Conservation (phyloP, 2,329 filamentous ascomycete genomes). For the Ilyonectria destructans region DNA sequence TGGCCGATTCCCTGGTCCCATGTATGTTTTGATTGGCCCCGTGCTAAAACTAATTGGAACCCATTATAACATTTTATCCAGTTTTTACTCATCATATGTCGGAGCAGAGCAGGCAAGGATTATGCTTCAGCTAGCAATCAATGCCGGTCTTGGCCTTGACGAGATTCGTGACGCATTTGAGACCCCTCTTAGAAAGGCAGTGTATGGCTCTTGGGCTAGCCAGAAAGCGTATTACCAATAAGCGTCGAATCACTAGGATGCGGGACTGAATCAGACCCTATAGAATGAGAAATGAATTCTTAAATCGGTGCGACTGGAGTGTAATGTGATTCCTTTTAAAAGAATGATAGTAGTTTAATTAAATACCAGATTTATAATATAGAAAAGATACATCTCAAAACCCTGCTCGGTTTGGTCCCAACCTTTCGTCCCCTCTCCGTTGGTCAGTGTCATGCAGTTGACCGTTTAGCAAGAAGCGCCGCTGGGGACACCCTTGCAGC, state of each 20-base stretch:
- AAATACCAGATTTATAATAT: slow-evolving; percentile 4
- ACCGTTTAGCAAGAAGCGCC: slow-evolving; percentile 44
- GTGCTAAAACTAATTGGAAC: background rate
- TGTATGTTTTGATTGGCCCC: slow-evolving; percentile 14
- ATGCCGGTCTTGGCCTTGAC: slow-evolving; percentile 48
- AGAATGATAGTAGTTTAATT: background rate
- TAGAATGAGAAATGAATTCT: background rate
- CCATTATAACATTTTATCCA: slow-evolving; percentile 1
- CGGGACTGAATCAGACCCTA: background rate
- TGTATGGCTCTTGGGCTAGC: slow-evolving; percentile 18
- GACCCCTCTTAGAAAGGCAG: slow-evolving; percentile 32
- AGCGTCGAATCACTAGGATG: background rate
- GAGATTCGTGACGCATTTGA: slow-evolving; percentile 52
- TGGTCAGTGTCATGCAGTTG: background rate
- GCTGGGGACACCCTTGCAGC: slow-evolving; percentile 49
- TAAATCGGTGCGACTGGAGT: background rate
- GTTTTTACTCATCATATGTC: slow-evolving; percentile 50
- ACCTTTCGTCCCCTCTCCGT: background rate
- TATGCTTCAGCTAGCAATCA: slow-evolving; percentile 53
- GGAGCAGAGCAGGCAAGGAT: slow-evolving; percentile 52
- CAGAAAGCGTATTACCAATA: slow-evolving; percentile 19
- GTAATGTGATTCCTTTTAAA: background rate
- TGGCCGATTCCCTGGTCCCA: slow-evolving; percentile 33
- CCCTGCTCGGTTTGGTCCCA: background rate
- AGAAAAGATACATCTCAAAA: background rate